Evolutionary conservation across 176 grass and related monocot species (phyloP).

Genomic region (Luzula sylvatica): DNA sequence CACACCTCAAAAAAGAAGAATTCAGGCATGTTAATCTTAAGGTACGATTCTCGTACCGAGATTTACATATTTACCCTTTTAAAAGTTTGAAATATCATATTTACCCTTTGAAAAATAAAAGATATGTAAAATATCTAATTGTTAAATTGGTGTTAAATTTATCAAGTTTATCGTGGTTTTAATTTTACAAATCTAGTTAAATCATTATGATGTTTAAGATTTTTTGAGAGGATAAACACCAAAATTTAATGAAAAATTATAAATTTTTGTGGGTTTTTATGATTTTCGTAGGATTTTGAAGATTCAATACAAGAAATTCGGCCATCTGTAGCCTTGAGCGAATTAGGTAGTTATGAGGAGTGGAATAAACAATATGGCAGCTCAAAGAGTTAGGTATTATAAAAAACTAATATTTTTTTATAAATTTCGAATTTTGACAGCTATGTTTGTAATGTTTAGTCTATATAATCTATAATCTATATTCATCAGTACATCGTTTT

Average conservation of each 20-base stretch:
- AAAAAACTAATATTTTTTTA: background rate
- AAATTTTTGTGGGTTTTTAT: conserved; percentile 18
- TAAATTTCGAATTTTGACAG: too few species aligned
- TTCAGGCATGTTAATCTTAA: conserved; percentile 60
- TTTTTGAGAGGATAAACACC: too few species aligned
- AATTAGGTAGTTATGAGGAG: conserved; percentile 71
- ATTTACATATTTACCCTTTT: background rate
- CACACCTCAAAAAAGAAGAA: conserved; percentile 70
- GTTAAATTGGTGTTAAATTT: background rate
- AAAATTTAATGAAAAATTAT: too few species aligned
- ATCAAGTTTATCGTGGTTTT: too few species aligned
- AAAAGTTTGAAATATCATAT: too few species aligned
- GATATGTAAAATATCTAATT: background rate
- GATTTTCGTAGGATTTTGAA: conserved; percentile 64
- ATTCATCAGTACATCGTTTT: too few species aligned
- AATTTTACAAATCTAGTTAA: conserved; percentile 6
- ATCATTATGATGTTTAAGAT: too few species aligned
- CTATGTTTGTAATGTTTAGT: too few species aligned
- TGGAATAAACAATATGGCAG: conserved; percentile 96
- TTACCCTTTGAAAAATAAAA: too few species aligned
- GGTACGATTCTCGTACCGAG: too few species aligned
- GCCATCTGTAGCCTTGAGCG: conserved; percentile 77
- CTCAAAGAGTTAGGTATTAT: conserved; percentile 37
- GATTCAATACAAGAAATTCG: conserved; percentile 77
- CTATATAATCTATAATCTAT: too few species aligned